Percentiles rank a stretch among this genome's conserved stretches.
These are phyloP conservation scores for Trichoderma sp. DNA, from an alignment of 2,329 filamentous ascomycete species.

Conservation along the genomic window DNA sequence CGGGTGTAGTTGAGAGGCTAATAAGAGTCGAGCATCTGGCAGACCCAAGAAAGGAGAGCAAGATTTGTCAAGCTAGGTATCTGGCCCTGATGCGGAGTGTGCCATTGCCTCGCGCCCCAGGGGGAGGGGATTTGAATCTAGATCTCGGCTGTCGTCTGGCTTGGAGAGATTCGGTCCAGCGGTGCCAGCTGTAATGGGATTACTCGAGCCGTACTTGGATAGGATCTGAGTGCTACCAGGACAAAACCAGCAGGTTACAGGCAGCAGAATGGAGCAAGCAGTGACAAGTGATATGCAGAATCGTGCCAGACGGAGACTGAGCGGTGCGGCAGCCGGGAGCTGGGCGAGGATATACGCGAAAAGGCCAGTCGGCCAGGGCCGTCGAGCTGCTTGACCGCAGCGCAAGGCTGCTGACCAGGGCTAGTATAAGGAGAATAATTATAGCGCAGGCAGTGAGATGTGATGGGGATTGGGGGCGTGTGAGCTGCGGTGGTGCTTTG, in stretches of 20 bases:
- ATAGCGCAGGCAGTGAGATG: conserved; percentile 12
- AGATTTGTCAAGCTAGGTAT: conserved; percentile 18
- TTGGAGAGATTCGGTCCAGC: background rate
- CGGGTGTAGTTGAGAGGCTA: background rate
- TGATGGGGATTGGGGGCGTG: background rate
- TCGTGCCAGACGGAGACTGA: conserved; percentile 1
- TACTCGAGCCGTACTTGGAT: background rate
- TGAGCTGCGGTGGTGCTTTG: background rate
- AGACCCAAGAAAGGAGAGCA: conserved; percentile 12
- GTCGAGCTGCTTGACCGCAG: conserved; percentile 7
- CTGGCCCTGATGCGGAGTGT: conserved; percentile 11
- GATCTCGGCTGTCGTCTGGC: conserved; percentile 15
- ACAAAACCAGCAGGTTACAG: background rate
- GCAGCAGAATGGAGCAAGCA: background rate
- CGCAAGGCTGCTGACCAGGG: conserved; percentile 6
- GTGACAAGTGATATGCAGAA: background rate
- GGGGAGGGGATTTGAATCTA: conserved; percentile 1
- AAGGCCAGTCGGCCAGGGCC: conserved; percentile 4
- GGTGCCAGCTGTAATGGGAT: background rate
- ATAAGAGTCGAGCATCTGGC: conserved; percentile 2
- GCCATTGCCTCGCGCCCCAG: conserved; percentile 18
- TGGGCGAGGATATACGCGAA: conserved; percentile 10
- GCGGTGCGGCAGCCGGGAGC: conserved; percentile 11
- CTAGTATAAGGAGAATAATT: conserved; percentile 17
- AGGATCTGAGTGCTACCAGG: background rate